These are phyloP conservation scores for Arachis hypogaea DNA, from an alignment of 306 rosid genomes.

Conservation along the genomic window DNA sequence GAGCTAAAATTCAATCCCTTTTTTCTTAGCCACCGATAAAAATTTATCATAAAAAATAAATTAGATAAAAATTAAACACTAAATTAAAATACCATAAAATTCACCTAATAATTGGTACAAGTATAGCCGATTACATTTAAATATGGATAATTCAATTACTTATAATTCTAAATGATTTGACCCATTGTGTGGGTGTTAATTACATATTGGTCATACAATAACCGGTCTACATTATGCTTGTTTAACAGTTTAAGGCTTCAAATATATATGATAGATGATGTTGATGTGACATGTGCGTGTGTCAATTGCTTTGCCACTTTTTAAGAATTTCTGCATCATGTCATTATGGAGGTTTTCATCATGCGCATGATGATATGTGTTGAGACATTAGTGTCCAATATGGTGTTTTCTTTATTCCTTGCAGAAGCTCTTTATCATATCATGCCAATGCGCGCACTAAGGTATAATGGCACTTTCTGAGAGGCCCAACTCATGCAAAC, in stretches of 20 bases:
- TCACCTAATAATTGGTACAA: too few species aligned
- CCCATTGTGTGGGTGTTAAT: too few species aligned
- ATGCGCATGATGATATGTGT: constrained; percentile 17
- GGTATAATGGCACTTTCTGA: neutral
- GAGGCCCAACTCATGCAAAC: neutral
- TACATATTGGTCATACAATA: too few species aligned
- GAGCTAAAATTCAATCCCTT: too few species aligned
- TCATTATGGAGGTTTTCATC: constrained; percentile 12
- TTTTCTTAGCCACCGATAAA: too few species aligned
- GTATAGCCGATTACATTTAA: too few species aligned
- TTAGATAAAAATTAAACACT: too few species aligned
- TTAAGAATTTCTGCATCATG: constrained; percentile 7
- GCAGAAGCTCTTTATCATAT: neutral
- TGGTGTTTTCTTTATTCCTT: neutral
- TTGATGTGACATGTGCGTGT: neutral
- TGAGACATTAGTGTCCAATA: neutral
- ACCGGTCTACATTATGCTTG: neutral
- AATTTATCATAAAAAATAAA: too few species aligned
- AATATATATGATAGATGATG: neutral
- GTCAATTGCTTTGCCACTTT: neutral
- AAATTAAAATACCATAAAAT: too few species aligned
- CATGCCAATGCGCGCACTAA: neutral
- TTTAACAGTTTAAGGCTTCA: neutral
- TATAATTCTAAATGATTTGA: too few species aligned
- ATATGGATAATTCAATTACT: too few species aligned